Evolutionary conservation across 164 flowering plant genomes (phyloP), one percentile per base, ranked within the genome.

Genomic region (Magnolia changhungtana): DNA sequence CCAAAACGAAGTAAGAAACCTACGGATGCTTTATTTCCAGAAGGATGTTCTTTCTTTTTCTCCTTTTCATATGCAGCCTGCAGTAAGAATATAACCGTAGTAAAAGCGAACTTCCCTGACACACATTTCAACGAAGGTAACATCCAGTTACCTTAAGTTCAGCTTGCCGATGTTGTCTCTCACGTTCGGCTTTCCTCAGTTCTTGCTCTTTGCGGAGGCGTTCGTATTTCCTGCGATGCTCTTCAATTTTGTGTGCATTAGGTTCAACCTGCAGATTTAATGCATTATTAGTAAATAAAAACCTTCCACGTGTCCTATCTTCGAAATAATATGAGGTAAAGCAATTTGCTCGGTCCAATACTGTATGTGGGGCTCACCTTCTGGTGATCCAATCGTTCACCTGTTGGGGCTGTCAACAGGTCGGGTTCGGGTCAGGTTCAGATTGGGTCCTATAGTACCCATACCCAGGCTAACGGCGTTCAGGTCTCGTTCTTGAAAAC

Each of bases 151-250:
- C 98, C 85, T 89, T 86, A 74, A 91, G 88, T 87, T 89, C 88
- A 82, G 97, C 92, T 66, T 79, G 86, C 67, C 84, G 87, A 19
- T 83, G 86, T 72, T 78, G 89, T 76, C 89, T 85, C 77, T 85
- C 92, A 73, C 83, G 88, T 76, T 84, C 88, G 81, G 77, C 76
- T 82, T 83, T 90, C 73, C 78, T 89, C 6, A 82, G 87, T 74
- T 90, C 87, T 59, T 85, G 86, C 63, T 92, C 94, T 77, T 90
- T 90, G 20, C 85, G 83, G 77, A 92, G 77, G 59, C 93, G 87
- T 16, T 95, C 98, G 82, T 95, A 95, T 84, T 92, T 95, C 82
- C 91, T 86, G 23, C 87, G 89, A 65, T 95, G 98, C 77, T 90
- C 98, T 76, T 91, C 98, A 82, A 95, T 88, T 82, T 82, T 91